These are phyloP conservation scores for Sonneratia alba DNA, from an alignment of 345 rosid genomes.

Conservation along the genomic window DNA sequence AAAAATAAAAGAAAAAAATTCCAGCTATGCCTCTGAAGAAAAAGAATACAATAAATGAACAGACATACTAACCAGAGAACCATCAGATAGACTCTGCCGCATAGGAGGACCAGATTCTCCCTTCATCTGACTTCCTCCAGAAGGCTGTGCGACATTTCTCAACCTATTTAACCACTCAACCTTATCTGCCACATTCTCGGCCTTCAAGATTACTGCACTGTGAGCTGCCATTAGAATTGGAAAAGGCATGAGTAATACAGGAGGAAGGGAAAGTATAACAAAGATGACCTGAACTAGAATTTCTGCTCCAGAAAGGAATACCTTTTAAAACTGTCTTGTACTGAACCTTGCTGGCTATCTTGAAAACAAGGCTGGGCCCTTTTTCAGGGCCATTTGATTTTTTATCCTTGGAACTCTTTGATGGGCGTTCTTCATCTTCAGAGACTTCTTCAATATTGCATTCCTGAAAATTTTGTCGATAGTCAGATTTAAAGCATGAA, in stretches of 20 bases:
- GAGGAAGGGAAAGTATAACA: not conserved
- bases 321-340: slow-evolving; percentile 95
- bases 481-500: slow-evolving; percentile 5
- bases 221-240: slow-evolving; percentile 55
- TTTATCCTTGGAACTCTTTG: slow-evolving; percentile 81
- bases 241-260: not conserved
- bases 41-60: not conserved
- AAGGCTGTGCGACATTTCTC: slow-evolving; percentile 48
- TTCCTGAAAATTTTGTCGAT: slow-evolving; percentile 34
- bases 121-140: slow-evolving; percentile 55
- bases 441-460: slow-evolving; percentile 67
- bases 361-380: slow-evolving; percentile 59
- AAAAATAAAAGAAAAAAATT: not conserved
- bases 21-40: not conserved
- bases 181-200: slow-evolving; percentile 85
- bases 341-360: slow-evolving; percentile 81
- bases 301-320: slow-evolving; percentile 13
- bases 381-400: slow-evolving; percentile 76
- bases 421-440: slow-evolving; percentile 65
- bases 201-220: slow-evolving; percentile 71
- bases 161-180: slow-evolving; percentile 79
- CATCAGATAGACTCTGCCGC: slow-evolving; percentile 93
- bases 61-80: slow-evolving; percentile 76
- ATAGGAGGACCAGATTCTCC: slow-evolving; percentile 46
- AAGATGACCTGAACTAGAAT: not conserved